Evolutionary conservation across 2,329 filamentous ascomycete species (phyloP), one percentile per base, ranked within the genome.

Genomic region (Pestalotiopsis sp.): DNA sequence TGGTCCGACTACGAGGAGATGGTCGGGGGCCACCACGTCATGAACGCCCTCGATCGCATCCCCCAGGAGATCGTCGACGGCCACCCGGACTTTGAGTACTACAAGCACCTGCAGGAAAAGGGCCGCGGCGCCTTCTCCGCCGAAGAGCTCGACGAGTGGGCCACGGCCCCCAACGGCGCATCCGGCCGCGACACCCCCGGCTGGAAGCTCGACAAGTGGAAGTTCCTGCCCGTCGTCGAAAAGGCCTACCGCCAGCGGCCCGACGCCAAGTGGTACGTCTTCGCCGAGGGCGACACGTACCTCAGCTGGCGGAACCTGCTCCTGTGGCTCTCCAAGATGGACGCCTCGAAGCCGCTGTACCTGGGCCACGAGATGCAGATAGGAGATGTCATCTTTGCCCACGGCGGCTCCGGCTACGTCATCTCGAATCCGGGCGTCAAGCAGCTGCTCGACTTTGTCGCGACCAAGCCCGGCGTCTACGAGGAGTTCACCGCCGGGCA

Each of bases 231-330:
- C 6, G 83, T 88, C 79, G 83, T 86, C 2, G 84, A 87, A 72
- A 83, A 85, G 72, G 81, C 85, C 9, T 69, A 75, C 65, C 69
- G 67, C 17, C 73, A 79, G 66, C 73, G 77, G 56, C 83, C 84
- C 2, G 78, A 86, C 36, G 83, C 84, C 61, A 85, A 85, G 67
- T 90, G 87, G 87, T 90, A 84, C 70, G 79, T 88, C 68, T 90
- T 90, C 74, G 83, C 88, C 63, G 87, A 89, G 72, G 83, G 86
- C 0, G 88, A 90, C 73, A 89, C 87, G 0, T 89, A 87, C 71
- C 75, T 89, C 56, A 79, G 87, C 13, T 87, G 87, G 80, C 78
- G 82, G 31, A 87, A 86, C 41, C 71, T 89, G 45, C 74, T 88
- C 20, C 77, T 82, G 25, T 90, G 86, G 86, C 80, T 90, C 31